Evolutionary conservation across 1,284 basidiomycete genomes (phyloP).

Genomic region (Ustilago lituana): DNA sequence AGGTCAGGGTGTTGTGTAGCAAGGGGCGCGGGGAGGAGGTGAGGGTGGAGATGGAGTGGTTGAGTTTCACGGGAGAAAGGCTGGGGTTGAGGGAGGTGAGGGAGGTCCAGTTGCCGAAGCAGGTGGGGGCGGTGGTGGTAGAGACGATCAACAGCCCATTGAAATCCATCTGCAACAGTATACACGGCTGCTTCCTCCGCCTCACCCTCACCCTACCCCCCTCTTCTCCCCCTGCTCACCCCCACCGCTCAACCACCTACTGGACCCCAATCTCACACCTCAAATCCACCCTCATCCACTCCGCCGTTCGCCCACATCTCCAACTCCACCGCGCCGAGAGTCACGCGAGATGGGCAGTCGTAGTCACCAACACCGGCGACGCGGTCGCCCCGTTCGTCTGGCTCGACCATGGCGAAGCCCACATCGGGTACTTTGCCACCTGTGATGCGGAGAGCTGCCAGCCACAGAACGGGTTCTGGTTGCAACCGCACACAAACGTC

Average conservation of each 20-base stretch:
- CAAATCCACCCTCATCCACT: neutral
- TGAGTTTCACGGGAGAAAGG: conserved; percentile 7
- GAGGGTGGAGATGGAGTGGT: conserved; percentile 16
- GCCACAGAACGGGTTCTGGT: conserved; percentile 28
- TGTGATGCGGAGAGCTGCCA: neutral
- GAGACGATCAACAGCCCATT: neutral
- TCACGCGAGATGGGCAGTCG: neutral
- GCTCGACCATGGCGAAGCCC: conserved; percentile 73
- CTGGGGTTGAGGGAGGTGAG: neutral
- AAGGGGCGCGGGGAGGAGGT: neutral
- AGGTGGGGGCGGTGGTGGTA: conserved; percentile 2
- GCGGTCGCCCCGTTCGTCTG: conserved; percentile 68
- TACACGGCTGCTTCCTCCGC: conserved; percentile 8
- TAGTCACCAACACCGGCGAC: conserved; percentile 13
- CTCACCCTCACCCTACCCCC: conserved; percentile 1
- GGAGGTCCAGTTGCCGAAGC: neutral
- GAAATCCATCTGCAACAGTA: neutral
- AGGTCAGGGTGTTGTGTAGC: conserved; percentile 69
- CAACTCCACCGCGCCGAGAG: neutral
- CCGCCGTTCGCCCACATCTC: conserved; percentile 3
- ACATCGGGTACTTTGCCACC: conserved; percentile 71
- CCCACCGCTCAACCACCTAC: neutral
- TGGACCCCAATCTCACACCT: conserved; percentile 8
- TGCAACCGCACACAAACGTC: conserved; percentile 15
- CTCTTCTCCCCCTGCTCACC: too few species aligned